A percentile compares a stretch with the other conserved stretches of the same genome.
These are phyloP conservation scores for Persicaria tinctoria DNA, from an alignment of 148 eudicot genomes.

Conservation along the genomic window DNA sequence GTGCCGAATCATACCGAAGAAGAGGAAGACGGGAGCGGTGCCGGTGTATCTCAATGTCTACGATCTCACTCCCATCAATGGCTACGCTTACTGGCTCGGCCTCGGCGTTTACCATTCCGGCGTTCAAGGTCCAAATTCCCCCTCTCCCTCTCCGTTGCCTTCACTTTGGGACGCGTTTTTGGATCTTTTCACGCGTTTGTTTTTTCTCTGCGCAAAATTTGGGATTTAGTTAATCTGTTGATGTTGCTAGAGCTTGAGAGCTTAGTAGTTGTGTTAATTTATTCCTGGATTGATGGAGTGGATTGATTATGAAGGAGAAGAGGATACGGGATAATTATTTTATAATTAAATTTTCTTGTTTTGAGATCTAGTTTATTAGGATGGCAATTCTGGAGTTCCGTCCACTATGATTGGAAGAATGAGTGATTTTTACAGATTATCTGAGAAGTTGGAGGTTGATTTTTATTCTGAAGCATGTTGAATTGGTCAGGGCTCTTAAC, in stretches of 20 bases:
- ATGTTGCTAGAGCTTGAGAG: not conserved
- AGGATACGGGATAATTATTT: not conserved
- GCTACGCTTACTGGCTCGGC: conserved; percentile 81
- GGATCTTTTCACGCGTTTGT: not conserved
- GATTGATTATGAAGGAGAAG: not conserved
- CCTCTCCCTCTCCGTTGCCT: too few relatives aligned
- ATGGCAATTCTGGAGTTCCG: not conserved
- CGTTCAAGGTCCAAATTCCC: conserved; percentile 49
- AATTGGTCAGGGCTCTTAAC: not conserved
- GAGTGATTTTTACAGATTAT: not conserved
- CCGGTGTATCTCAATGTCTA: conserved; percentile 79
- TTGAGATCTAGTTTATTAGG: conserved; percentile 5
- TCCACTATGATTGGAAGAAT: not conserved
- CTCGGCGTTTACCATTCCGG: conserved; percentile 91
- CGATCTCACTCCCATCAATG: conserved; percentile 86
- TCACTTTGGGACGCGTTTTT: not conserved
- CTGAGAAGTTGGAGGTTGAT: not conserved
- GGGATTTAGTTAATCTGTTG: not conserved
- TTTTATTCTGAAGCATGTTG: not conserved
- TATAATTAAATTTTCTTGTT: not conserved
- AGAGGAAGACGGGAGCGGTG: conserved; percentile 55
- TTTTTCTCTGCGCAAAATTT: not conserved
- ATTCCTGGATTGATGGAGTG: not conserved
- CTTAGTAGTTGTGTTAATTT: not conserved
- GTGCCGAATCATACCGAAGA: conserved; percentile 52